Percentiles rank a stretch among this genome's conserved stretches.
Conservation (phyloP, 495 filamentous ascomycete genomes). For the Penicillium nucicola region DNA sequence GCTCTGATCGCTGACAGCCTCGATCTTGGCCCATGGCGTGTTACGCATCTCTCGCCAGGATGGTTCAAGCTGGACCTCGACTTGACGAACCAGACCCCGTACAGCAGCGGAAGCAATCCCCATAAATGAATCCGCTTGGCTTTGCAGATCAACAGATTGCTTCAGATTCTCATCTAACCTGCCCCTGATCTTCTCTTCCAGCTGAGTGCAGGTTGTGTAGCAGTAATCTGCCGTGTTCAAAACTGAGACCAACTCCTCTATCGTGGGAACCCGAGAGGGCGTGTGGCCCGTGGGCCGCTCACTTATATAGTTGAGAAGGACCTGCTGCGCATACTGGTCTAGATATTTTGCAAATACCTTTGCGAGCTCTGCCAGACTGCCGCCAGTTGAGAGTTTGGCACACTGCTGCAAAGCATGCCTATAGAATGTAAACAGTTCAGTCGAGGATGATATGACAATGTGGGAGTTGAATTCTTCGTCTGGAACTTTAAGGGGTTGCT, state of each 20-base stretch:
- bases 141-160: slow-evolving; percentile 78
- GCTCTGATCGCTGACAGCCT: slow-evolving; percentile 92
- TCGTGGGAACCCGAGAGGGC: slow-evolving; percentile 52
- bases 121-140: slow-evolving; percentile 92
- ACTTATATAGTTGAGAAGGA: slow-evolving; percentile 76
- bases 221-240: slow-evolving; percentile 98
- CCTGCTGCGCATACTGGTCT: slow-evolving; percentile 92
- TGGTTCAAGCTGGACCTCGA: slow-evolving; percentile 77
- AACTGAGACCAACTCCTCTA: slow-evolving; percentile 79
- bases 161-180: slow-evolving; percentile 77
- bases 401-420: slow-evolving; percentile 88
- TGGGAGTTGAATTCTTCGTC: slow-evolving; percentile 93
- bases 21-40: slow-evolving; percentile 91
- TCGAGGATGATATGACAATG: slow-evolving; percentile 88
- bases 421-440: slow-evolving; percentile 96
- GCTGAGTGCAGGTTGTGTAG: slow-evolving; percentile 83
- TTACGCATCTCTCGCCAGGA: slow-evolving; percentile 98
- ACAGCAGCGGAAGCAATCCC: slow-evolving; percentile 89
- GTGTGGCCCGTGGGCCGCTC: slow-evolving; percentile 49
- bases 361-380: slow-evolving; percentile 79
- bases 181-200: slow-evolving; percentile 92
- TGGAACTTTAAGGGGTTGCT: slow-evolving; percentile 70
- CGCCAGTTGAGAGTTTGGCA: slow-evolving; percentile 89
- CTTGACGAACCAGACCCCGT: slow-evolving; percentile 74
- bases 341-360: slow-evolving; percentile 88